Percentiles rank a stretch among this genome's conserved stretches.
Evolutionary conservation across 441 rosid genomes (phyloP).

Genomic region (Corymbia citriodora): DNA sequence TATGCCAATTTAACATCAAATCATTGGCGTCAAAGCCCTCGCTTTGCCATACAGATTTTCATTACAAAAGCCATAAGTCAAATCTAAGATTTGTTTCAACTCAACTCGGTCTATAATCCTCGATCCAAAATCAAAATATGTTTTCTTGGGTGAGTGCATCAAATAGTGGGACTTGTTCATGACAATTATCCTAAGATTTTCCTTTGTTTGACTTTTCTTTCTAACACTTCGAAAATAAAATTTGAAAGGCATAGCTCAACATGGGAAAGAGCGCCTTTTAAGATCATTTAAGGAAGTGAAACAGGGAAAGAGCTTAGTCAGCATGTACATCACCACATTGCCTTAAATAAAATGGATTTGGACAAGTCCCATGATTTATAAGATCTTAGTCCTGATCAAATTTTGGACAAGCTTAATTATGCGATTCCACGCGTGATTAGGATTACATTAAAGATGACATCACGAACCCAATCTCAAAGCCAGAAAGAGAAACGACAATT

Average conservation of each 20-base stretch:
- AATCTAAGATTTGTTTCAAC: neutral
- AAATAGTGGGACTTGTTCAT: neutral
- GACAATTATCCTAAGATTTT: neutral
- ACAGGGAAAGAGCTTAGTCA: no score
- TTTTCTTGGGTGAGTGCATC: rapidly evolving
- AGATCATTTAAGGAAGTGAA: neutral
- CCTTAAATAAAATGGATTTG: neutral
- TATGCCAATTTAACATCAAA: neutral
- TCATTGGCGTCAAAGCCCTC: neutral
- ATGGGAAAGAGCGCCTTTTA: neutral
- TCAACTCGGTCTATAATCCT: neutral
- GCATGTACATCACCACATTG: no score
- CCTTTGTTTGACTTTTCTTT: neutral
- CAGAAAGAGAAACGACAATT: neutral
- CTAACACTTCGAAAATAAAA: neutral
- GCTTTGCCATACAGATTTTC: neutral
- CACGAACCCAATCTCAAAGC: neutral
- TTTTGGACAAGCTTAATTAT: neutral
- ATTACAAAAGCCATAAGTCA: neutral
- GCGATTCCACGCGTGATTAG: neutral
- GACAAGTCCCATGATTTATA: neutral
- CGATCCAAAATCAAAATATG: neutral
- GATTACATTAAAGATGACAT: neutral
- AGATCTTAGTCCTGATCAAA: neutral
- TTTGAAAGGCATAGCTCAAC: rapidly evolving